Evolutionary conservation across 176 grass and related monocot species (phyloP).

Genomic region (Musa schizocarpa): DNA sequence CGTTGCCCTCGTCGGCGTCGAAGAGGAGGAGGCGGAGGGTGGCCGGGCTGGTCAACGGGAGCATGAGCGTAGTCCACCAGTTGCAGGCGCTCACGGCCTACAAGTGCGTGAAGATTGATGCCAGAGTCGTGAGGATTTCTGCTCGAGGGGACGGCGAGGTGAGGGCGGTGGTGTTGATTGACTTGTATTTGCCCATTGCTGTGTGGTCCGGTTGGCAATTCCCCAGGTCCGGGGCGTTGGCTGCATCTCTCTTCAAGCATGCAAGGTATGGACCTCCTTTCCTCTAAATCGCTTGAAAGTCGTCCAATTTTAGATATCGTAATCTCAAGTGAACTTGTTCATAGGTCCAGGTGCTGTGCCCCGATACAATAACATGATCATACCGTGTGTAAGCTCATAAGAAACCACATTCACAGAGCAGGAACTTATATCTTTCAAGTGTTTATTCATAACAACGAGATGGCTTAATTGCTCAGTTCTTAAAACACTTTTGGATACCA

Average conservation of each 20-base stretch:
- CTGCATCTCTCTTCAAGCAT: constrained; percentile 69
- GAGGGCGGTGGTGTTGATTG: constrained; percentile 53
- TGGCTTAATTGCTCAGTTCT: too few species aligned
- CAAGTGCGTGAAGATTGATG: constrained; percentile 42
- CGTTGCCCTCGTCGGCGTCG: not conserved
- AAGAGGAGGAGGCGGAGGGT: constrained; percentile 28
- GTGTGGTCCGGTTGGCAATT: constrained; percentile 82
- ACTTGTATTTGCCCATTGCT: constrained; percentile 56
- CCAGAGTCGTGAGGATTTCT: constrained; percentile 37
- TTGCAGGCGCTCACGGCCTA: constrained; percentile 31
- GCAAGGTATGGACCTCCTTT: constrained; percentile 30
- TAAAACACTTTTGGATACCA: too few species aligned
- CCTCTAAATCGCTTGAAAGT: not conserved
- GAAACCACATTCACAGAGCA: too few species aligned
- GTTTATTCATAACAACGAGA: too few species aligned
- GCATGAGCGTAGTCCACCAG: constrained; percentile 43
- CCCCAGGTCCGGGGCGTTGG: constrained; percentile 31
- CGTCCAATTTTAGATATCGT: not conserved
- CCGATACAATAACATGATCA: too few species aligned
- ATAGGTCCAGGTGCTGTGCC: too few species aligned
- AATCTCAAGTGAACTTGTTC: too few species aligned
- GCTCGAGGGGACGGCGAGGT: constrained; percentile 25
- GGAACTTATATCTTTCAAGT: too few species aligned
- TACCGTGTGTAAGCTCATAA: too few species aligned
- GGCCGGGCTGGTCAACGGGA: constrained; percentile 15